Percentiles rank a stretch among this genome's conserved stretches.
Evolutionary conservation across 2,329 filamentous ascomycete species (phyloP).

Genomic region (Colletotrichum navitas): DNA sequence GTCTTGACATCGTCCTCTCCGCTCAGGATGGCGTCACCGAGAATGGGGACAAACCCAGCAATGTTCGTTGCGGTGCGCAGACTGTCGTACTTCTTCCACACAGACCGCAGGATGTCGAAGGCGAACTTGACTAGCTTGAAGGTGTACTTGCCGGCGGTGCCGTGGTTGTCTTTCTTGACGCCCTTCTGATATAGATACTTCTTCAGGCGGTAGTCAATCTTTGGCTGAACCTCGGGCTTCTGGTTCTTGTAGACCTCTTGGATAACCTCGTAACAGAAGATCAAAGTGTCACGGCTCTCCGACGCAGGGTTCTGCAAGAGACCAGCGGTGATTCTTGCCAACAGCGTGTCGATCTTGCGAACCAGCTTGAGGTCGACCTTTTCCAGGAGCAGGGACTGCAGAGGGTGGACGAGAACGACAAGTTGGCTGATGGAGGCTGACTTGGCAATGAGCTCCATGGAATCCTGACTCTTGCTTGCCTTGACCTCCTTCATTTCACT

Average conservation of each 20-base stretch:
- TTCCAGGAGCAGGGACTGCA: constrained; percentile 84
- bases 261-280: constrained; percentile 96
- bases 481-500: constrained; percentile 98
- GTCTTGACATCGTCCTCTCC: constrained; percentile 94
- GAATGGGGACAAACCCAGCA: constrained; percentile 85
- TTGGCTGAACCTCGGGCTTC: constrained; percentile 63
- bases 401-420: constrained; percentile 80
- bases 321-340: constrained; percentile 85
- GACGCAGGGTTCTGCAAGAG: constrained; percentile 85
- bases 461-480: constrained; percentile 97
- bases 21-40: constrained; percentile 87
- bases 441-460: constrained; percentile 91
- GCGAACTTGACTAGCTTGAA: constrained; percentile 92
- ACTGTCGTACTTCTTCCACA: constrained; percentile 87
- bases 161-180: constrained; percentile 79
- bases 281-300: constrained; percentile 83
- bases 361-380: constrained; percentile 86
- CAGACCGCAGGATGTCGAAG: constrained; percentile 85
- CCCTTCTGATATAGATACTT: constrained; percentile 86
- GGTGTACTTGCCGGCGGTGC: constrained; percentile 80
- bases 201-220: constrained; percentile 72
- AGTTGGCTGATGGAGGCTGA: constrained; percentile 82
- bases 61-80: constrained; percentile 85
- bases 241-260: constrained; percentile 83
- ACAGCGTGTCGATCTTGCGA: constrained; percentile 89